A percentile compares a stretch with the other conserved stretches of the same genome.
These are phyloP conservation scores for Fusarium sp. DNA, from an alignment of 2,329 filamentous ascomycete species.

Conservation along the genomic window DNA sequence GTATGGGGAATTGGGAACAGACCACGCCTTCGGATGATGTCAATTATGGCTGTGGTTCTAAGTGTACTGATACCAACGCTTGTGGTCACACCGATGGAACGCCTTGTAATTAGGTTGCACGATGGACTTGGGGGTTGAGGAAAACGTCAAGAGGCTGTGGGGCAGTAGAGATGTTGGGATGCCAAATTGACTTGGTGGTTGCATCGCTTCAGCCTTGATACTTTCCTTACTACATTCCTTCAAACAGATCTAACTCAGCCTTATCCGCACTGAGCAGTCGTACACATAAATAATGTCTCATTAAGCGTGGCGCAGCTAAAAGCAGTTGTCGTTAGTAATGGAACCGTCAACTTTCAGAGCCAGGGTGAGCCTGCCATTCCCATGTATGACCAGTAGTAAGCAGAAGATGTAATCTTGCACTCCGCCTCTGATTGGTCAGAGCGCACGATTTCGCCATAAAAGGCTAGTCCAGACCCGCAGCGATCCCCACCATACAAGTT, in stretches of 20 bases:
- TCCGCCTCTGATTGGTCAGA: background rate
- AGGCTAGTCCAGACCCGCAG: background rate
- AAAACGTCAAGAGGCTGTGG: background rate
- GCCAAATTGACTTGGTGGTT: background rate
- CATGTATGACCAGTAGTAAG: background rate
- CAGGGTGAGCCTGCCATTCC: background rate
- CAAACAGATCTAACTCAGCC: background rate
- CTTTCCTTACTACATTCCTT: background rate
- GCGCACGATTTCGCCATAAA: background rate
- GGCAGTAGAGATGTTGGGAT: background rate
- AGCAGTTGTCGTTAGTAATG: background rate
- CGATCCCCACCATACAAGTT: background rate
- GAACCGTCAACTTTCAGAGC: background rate
- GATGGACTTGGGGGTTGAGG: background rate
- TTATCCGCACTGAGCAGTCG: background rate
- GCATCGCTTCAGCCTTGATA: background rate
- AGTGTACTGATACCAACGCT: constrained; percentile 1
- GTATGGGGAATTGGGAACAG: constrained; percentile 16
- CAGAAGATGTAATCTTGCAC: no score
- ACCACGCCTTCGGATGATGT: constrained; percentile 7
- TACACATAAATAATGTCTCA: background rate
- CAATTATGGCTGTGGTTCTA: constrained; percentile 1
- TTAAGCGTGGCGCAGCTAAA: background rate
- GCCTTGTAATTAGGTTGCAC: background rate
- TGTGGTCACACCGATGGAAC: constrained; percentile 4